phyloP scores from a whole-genome alignment of 1,284 basidiomycete genomes.

The Irpex rosettiformis region DNA sequence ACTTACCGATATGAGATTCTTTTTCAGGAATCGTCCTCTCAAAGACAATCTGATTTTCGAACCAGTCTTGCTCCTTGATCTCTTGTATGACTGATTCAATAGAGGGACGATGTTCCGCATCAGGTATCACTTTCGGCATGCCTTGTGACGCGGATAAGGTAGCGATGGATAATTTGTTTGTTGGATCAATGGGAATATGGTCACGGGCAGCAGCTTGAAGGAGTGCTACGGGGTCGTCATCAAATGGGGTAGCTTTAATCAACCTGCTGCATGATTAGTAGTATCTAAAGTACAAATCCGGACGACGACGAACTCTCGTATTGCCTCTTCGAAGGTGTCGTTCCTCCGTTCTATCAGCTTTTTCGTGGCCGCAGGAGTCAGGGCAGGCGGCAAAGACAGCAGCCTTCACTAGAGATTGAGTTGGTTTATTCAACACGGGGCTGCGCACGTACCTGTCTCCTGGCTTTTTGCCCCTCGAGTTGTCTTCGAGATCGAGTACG shows the following conservation, averaged over 20 bases:
- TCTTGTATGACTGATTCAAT: slow-evolving; percentile 59
- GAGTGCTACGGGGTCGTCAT: slow-evolving; percentile 60
- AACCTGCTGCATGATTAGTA: slow-evolving; percentile 41
- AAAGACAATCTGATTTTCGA: slow-evolving; percentile 64
- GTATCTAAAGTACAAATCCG: neutral
- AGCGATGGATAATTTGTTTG: slow-evolving; percentile 16
- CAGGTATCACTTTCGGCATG: slow-evolving; percentile 34
- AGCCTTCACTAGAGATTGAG: slow-evolving; percentile 31
- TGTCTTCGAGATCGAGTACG: slow-evolving; percentile 71
- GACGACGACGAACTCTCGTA: slow-evolving; percentile 56
- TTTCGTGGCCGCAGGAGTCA: slow-evolving; percentile 59
- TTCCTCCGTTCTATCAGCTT: slow-evolving; percentile 76
- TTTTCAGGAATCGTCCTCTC: slow-evolving; percentile 51
- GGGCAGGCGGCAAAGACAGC: slow-evolving; percentile 42
- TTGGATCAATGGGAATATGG: slow-evolving; percentile 67
- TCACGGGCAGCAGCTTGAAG: slow-evolving; percentile 65
- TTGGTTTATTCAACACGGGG: neutral
- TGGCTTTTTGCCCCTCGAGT: slow-evolving; percentile 40
- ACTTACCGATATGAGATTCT: slow-evolving; percentile 48
- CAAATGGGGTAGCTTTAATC: slow-evolving; percentile 48
- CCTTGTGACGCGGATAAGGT: slow-evolving; percentile 16
- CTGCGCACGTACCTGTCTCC: slow-evolving; percentile 24
- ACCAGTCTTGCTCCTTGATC: slow-evolving; percentile 57
- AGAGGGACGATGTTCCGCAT: slow-evolving; percentile 50
- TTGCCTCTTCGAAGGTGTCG: slow-evolving; percentile 60